A percentile compares a stretch with the other conserved stretches of the same genome.
Evolutionary conservation across 2,329 filamentous ascomycete species (phyloP).

Genomic region (Claviceps capensis): DNA sequence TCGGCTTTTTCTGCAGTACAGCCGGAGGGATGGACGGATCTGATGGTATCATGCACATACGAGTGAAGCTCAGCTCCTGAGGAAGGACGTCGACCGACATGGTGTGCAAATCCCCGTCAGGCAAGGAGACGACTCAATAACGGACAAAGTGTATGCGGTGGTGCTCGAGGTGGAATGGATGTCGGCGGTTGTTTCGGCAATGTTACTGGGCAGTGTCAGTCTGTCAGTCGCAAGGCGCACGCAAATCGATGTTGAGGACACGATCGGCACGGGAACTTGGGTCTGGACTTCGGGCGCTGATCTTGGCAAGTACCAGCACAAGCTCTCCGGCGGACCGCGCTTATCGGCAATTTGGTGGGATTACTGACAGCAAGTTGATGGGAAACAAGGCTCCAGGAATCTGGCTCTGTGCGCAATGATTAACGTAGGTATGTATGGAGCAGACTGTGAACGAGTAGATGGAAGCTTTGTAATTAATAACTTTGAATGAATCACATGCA

Average conservation of each 20-base stretch:
- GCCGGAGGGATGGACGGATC: not conserved
- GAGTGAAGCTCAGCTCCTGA: slow-evolving; percentile 80
- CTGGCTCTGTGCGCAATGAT: not conserved
- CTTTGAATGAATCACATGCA: too few relatives aligned
- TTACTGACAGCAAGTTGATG: not conserved
- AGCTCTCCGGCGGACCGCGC: not conserved
- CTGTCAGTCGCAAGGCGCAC: not conserved
- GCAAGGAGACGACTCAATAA: not conserved
- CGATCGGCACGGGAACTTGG: not conserved
- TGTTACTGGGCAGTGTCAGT: not conserved
- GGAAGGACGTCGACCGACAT: slow-evolving; percentile 97
- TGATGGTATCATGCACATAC: slow-evolving; percentile 38
- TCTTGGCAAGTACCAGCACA: not conserved
- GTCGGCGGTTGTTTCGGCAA: not conserved
- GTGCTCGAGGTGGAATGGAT: not conserved
- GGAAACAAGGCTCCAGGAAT: not conserved
- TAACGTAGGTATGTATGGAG: too few relatives aligned
- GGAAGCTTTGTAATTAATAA: too few relatives aligned
- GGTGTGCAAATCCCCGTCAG: slow-evolving; percentile 18
- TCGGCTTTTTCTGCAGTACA: slow-evolving; percentile 3
- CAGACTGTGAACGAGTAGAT: too few relatives aligned
- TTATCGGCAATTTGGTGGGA: not conserved
- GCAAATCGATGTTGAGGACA: slow-evolving; percentile 2
- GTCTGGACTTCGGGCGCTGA: not conserved
- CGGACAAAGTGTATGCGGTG: not conserved